Percentiles rank a stretch among this genome's conserved stretches.
Conservation (phyloP, 768 basidiomycete genomes). For the Dacryopinax primogenitus region DNA sequence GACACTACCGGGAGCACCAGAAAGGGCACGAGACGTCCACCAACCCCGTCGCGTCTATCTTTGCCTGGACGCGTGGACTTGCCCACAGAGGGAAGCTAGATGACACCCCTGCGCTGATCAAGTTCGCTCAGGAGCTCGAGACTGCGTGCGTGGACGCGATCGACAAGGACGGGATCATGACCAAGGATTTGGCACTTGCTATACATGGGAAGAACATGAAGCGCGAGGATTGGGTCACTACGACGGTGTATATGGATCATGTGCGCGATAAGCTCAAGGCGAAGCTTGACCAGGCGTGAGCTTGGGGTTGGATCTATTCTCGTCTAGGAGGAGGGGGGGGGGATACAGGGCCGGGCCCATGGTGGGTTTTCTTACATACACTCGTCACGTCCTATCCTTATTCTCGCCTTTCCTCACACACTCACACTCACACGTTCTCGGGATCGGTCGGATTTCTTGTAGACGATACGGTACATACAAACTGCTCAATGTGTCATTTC, state of each 20-base stretch:
- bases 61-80: conserved; percentile 95
- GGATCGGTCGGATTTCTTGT: no score
- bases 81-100: conserved; percentile 89
- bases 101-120: conserved; percentile 53
- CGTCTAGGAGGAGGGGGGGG: no score
- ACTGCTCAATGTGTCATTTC: no score
- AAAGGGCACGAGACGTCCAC: conserved; percentile 97
- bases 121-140: conserved; percentile 73
- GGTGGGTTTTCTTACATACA: no score
- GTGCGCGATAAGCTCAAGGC: conserved; percentile 27
- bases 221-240: conserved; percentile 94
- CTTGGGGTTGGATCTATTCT: no score
- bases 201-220: conserved; percentile 86
- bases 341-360: no score
- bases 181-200: conserved; percentile 88
- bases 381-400: no score
- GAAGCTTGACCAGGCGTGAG: conserved; percentile 16
- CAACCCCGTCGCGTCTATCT: conserved; percentile 97
- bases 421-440: no score
- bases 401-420: no score
- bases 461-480: no score
- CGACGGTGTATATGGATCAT: conserved; percentile 83
- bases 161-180: conserved; percentile 83
- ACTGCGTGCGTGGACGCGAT: conserved; percentile 81
- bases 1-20: conserved; percentile 94